Base-by-base conservation (phyloP, 2,329 filamentous ascomycete genomes). In the Trichoderma sp. region DNA sequence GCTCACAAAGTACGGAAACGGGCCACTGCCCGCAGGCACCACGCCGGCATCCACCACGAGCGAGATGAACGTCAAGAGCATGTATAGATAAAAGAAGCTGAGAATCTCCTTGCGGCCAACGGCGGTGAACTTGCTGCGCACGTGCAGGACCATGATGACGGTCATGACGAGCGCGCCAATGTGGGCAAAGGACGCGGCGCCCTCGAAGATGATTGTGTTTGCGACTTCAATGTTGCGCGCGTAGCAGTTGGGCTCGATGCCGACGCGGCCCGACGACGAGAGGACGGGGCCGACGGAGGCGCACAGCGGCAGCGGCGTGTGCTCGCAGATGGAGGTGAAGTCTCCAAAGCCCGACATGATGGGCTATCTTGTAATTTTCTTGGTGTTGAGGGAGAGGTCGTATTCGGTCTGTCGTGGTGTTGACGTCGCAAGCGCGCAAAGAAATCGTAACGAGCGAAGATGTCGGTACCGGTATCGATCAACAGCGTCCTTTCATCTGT, bases 161-260 rank as follows among this genome's bases (percentile, higher is more conserved):
- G 94, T 96, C 95, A 99, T 97, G 75, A 90, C 84, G 70, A 99
- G 84, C 16, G 95, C 93, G 69, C 92, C 83, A 74, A 99, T 98
- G 81, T 99, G 96, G 83, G 96, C 92, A 77, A 95, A 94, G 71
- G 92, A 93, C 27, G 94, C 90, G 33, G 94, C 96, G 77, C 91
- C 93, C 82, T 98, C 90, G 79, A 99, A 99, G 77, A 99, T 99
- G 83, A 98, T 95, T 52, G 96, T 99, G 83, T 99, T 99, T 74
- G 94, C 96, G 74, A 98, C 82, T 81, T 97, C 94, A 80, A 99
- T 95, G 76, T 96, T 96, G 70, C 96, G 90, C 70, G 96, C 92
- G 83, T 95, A 98, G 85, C 96, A 99, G 77, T 90, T 88, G 69
- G 96, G 89, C 79, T 97, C 91, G 73, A 97, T 96, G 74, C 94